Percentiles rank a stretch among this genome's conserved stretches.
phyloP scores from a whole-genome alignment of 495 filamentous ascomycete species.

The Schizothecium vesticola region DNA sequence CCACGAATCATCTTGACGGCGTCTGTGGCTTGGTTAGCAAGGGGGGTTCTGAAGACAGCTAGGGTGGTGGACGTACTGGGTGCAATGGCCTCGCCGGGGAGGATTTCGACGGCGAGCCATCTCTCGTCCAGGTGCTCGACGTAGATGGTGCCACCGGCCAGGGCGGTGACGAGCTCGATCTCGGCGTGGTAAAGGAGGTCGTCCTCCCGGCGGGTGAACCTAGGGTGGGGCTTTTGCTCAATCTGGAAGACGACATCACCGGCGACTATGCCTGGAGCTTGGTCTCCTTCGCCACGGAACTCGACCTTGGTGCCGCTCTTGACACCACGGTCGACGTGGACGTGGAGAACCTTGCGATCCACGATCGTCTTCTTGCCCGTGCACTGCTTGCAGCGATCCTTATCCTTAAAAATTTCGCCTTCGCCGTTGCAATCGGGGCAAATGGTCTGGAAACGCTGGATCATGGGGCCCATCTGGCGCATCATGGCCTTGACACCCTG shows the following conservation, averaged over 20 bases:
- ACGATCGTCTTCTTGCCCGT: slow-evolving; percentile 94
- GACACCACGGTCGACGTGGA: slow-evolving; percentile 94
- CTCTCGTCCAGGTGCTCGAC: slow-evolving; percentile 97
- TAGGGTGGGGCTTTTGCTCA: slow-evolving; percentile 91
- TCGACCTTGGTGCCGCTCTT: slow-evolving; percentile 91
- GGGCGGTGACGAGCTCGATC: slow-evolving; percentile 91
- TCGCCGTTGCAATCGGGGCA: slow-evolving; percentile 98
- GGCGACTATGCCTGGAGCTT: slow-evolving; percentile 84
- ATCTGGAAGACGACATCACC: slow-evolving; percentile 98
- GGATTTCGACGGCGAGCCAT: slow-evolving; percentile 87
- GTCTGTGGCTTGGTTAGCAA: slow-evolving; percentile 48
- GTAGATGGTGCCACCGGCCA: slow-evolving; percentile 81
- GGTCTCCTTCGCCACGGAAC: slow-evolving; percentile 94
- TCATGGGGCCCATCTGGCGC: slow-evolving; percentile 99
- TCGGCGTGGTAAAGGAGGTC: slow-evolving; percentile 94
- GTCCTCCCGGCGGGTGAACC: slow-evolving; percentile 94
- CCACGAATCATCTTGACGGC: slow-evolving; percentile 90
- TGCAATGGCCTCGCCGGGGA: slow-evolving; percentile 88
- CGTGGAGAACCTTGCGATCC: slow-evolving; percentile 96
- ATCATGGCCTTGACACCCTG: slow-evolving; percentile 99
- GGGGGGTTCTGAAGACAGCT: not conserved
- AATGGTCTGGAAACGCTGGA: slow-evolving; percentile 98
- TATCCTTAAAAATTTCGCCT: slow-evolving; percentile 91
- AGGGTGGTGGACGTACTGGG: slow-evolving; percentile 61
- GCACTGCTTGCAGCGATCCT: slow-evolving; percentile 93